phyloP scores from a whole-genome alignment of 306 rosid genomes.

The Lathyrus aphaca region DNA sequence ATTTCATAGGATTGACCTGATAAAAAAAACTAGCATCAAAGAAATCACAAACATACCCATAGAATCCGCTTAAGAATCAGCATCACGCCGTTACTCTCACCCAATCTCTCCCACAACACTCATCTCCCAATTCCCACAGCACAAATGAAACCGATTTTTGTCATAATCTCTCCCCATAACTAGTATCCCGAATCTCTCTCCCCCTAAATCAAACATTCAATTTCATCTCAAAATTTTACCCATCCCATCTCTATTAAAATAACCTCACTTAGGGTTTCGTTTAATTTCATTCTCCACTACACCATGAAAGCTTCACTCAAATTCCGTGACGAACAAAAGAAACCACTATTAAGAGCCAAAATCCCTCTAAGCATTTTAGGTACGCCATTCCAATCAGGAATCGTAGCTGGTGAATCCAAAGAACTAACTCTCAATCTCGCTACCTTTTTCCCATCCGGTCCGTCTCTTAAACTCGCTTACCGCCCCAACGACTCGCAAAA shows the following conservation, averaged over 20 bases:
- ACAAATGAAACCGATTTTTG: neutral
- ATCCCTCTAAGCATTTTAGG: constrained; percentile 75
- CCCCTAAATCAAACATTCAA: neutral
- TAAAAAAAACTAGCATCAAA: no score
- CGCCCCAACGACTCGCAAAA: constrained; percentile 73
- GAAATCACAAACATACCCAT: no score
- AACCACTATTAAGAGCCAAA: constrained; percentile 73
- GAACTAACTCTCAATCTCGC: constrained; percentile 78
- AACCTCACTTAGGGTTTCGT: neutral
- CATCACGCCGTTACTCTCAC: no score
- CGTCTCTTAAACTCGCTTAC: constrained; percentile 58
- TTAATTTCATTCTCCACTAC: neutral
- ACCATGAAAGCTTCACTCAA: constrained; percentile 88
- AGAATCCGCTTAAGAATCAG: no score
- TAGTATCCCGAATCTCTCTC: neutral
- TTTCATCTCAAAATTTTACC: neutral
- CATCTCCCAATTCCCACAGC: neutral
- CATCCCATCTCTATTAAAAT: neutral
- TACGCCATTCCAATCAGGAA: constrained; percentile 81
- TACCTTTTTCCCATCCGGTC: constrained; percentile 80
- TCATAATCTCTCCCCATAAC: neutral
- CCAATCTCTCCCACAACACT: neutral
- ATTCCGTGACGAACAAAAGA: constrained; percentile 78
- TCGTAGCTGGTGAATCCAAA: constrained; percentile 61
- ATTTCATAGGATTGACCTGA: no score